These are phyloP conservation scores for Leavenworthia alabamica DNA, from an alignment of 345 rosid species.

Conservation along the genomic window DNA sequence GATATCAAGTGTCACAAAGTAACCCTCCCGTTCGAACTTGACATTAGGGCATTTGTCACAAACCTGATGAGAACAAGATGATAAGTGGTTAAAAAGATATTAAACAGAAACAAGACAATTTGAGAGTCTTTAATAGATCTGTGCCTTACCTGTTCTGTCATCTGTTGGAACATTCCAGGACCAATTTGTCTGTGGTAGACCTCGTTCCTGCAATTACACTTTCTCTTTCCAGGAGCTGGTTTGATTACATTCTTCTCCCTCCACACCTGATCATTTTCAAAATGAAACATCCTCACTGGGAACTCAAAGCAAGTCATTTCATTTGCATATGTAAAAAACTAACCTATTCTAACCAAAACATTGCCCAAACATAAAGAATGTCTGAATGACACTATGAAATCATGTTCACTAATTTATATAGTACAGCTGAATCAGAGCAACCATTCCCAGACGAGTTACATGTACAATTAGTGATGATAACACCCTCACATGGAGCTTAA, in stretches of 20 bases:
- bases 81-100: not conserved
- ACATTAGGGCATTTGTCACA: constrained; percentile 97
- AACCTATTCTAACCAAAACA: not conserved
- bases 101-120: not conserved
- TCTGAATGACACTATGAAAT: not conserved
- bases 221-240: constrained; percentile 94
- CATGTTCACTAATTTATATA: not conserved
- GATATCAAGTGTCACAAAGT: constrained; percentile 86
- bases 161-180: constrained; percentile 99
- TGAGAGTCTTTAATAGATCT: not conserved
- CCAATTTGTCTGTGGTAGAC: constrained; percentile 97
- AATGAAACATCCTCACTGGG: not conserved
- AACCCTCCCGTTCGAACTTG: constrained; percentile 80
- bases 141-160: constrained; percentile 78
- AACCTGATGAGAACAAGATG: constrained; percentile 47
- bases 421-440: not conserved
- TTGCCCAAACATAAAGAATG: not conserved
- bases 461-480: not conserved
- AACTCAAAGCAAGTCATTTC: not conserved
- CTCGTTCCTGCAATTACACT: constrained; percentile 95
- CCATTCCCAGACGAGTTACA: not conserved
- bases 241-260: constrained; percentile 90
- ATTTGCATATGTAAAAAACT: not conserved
- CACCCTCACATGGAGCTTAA: not conserved
- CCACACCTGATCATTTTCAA: constrained; percentile 65